A percentile compares a stretch with the other conserved stretches of the same genome.
phyloP scores from a whole-genome alignment of 176 grass and related monocot genomes.

The Carex scoparia region DNA sequence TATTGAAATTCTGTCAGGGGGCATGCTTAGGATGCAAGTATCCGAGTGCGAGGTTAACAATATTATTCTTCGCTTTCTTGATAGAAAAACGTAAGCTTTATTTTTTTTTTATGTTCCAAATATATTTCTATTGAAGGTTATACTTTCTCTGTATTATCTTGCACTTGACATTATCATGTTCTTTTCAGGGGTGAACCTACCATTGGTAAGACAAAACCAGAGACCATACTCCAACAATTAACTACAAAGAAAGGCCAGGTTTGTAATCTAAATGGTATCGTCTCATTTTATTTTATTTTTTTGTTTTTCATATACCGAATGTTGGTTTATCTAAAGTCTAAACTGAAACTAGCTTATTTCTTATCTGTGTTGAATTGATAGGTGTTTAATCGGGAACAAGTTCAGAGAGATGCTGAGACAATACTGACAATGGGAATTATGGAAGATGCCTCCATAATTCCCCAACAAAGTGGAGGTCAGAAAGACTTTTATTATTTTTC shows the following conservation, averaged over 20 bases:
- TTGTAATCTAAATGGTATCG: slow-evolving; percentile 24
- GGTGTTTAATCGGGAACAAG: slow-evolving; percentile 84
- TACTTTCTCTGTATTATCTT: slow-evolving; percentile 13
- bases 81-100: slow-evolving; percentile 70
- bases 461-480: slow-evolving; percentile 73
- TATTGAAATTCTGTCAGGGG: slow-evolving; percentile 92
- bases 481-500: background rate
- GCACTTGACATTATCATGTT: slow-evolving; percentile 24
- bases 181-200: slow-evolving; percentile 82
- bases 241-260: slow-evolving; percentile 97
- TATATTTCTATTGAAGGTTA: slow-evolving; percentile 23
- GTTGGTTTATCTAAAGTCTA: slow-evolving; percentile 24
- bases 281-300: slow-evolving; percentile 18
- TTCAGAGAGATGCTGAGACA: slow-evolving; percentile 96
- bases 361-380: slow-evolving; percentile 40
- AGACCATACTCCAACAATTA: slow-evolving; percentile 82
- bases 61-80: slow-evolving; percentile 83
- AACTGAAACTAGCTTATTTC: background rate
- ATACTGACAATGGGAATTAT: slow-evolving; percentile 99
- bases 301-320: slow-evolving; percentile 16
- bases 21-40: slow-evolving; percentile 77
- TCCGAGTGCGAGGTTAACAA: slow-evolving; percentile 88
- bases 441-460: slow-evolving; percentile 96
- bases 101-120: background rate
- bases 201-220: slow-evolving; percentile 69